Conservation (phyloP, 257 asterid genomes). For the Cruciata laevipes region DNA sequence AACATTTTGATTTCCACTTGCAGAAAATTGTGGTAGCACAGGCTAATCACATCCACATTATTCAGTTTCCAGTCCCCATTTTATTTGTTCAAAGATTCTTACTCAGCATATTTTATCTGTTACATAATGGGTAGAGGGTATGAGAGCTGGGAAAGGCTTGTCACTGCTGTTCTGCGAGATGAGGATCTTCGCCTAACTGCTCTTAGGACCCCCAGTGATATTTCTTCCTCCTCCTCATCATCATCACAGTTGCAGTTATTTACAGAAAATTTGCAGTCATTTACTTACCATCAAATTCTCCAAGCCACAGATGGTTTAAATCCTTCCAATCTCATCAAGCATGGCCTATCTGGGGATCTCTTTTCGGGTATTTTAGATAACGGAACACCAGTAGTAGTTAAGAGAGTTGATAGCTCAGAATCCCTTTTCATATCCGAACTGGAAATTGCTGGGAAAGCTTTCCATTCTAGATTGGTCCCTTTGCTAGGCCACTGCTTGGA, state of each 20-base stretch:
- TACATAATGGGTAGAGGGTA: too few species aligned
- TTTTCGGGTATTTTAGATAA: not conserved
- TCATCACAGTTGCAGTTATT: not conserved
- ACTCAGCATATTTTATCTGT: too few species aligned
- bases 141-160: not conserved
- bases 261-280: not conserved
- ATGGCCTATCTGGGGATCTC: constrained; percentile 9
- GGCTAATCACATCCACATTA: too few species aligned
- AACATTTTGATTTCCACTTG: too few species aligned
- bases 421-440: not conserved
- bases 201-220: constrained; percentile 5
- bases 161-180: not conserved
- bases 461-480: constrained; percentile 4
- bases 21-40: too few species aligned
- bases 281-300: not conserved
- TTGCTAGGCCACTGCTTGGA: constrained; percentile 10
- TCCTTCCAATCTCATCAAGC: constrained; percentile 6
- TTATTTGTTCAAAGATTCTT: too few species aligned
- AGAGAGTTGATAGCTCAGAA: not conserved
- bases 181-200: not conserved
- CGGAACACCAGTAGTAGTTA: not conserved
- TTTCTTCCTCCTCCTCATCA: not conserved
- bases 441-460: constrained; percentile 2
- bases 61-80: too few species aligned
- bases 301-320: not conserved